Evolutionary conservation across 2,329 filamentous ascomycete genomes (phyloP).

Genomic region (Clonostachys sp.): DNA sequence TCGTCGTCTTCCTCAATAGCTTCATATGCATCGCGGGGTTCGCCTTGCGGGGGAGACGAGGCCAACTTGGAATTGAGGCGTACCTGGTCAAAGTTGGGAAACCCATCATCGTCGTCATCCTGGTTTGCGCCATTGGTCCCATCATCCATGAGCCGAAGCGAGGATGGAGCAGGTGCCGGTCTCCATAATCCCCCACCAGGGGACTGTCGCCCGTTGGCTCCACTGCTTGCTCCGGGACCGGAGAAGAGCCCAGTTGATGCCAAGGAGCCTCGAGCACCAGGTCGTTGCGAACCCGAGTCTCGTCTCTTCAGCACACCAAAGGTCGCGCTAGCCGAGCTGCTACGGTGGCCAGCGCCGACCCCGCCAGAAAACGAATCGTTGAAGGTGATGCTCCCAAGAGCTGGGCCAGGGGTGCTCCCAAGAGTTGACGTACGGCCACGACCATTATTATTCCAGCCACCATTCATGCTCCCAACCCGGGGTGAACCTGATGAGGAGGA

Average conservation of each 20-base stretch:
- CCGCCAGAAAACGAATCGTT: slow-evolving; percentile 29
- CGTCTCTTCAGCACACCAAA: slow-evolving; percentile 17
- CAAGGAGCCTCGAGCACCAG: slow-evolving; percentile 1
- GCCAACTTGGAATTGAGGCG: slow-evolving; percentile 11
- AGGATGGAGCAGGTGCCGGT: slow-evolving; percentile 28
- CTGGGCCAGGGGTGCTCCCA: background rate
- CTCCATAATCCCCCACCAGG: slow-evolving; percentile 14
- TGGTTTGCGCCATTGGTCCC: slow-evolving; percentile 21
- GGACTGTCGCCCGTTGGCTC: background rate
- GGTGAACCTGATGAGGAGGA: slow-evolving; percentile 28
- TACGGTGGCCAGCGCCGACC: slow-evolving; percentile 23
- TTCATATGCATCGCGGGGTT: background rate
- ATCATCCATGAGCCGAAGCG: slow-evolving; percentile 36
- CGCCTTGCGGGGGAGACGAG: background rate
- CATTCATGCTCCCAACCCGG: slow-evolving; percentile 15
- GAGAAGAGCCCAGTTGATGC: slow-evolving; percentile 2
- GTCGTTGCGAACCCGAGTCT: slow-evolving; percentile 16
- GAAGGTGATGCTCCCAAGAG: slow-evolving; percentile 19
- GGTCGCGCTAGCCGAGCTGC: slow-evolving; percentile 36
- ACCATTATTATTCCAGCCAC: slow-evolving; percentile 6
- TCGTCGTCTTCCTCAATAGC: background rate
- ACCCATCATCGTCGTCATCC: slow-evolving; percentile 44
- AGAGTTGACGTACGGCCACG: slow-evolving; percentile 29
- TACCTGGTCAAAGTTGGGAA: slow-evolving; percentile 46
- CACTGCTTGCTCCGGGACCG: slow-evolving; percentile 2